These are phyloP conservation scores for Turnera subulata DNA, from an alignment of 345 rosid genomes.

Conservation along the genomic window DNA sequence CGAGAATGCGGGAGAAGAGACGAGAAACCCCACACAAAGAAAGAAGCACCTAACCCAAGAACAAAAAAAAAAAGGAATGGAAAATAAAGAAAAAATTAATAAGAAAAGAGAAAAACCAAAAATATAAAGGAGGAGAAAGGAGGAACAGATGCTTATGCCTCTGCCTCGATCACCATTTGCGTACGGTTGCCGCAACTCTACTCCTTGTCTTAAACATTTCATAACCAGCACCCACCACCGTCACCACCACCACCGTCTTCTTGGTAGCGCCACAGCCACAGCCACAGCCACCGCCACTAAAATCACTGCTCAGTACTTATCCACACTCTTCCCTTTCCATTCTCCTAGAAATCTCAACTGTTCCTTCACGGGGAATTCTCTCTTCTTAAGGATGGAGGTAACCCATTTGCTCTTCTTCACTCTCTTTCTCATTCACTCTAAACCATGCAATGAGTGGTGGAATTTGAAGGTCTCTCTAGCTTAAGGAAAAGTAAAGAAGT, in stretches of 20 bases:
- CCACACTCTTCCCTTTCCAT: slow-evolving; percentile 25
- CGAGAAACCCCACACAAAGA: no score
- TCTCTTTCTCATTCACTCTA: not conserved
- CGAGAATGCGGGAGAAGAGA: not conserved
- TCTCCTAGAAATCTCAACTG: slow-evolving; percentile 14
- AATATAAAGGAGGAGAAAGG: no score
- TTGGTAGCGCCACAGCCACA: not conserved
- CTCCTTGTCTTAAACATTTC: slow-evolving; percentile 33
- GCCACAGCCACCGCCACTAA: no score
- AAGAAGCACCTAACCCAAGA: no score
- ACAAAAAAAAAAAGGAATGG: not conserved
- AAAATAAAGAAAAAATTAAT: not conserved
- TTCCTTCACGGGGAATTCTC: slow-evolving; percentile 38
- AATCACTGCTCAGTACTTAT: slow-evolving; percentile 6
- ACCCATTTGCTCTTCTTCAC: not conserved
- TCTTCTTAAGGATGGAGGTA: slow-evolving; percentile 70
- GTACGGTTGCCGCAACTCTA: slow-evolving; percentile 37
- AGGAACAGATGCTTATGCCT: not conserved
- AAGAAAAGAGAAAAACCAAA: not conserved
- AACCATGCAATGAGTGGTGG: no score
- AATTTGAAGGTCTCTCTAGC: no score
- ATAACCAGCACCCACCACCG: slow-evolving; percentile 6
- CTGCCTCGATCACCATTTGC: slow-evolving; percentile 27
- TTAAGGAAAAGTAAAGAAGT: no score
- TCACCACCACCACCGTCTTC: slow-evolving; percentile 15